Conservation (phyloP, 306 rosid genomes). For the Ceratonia siliqua region DNA sequence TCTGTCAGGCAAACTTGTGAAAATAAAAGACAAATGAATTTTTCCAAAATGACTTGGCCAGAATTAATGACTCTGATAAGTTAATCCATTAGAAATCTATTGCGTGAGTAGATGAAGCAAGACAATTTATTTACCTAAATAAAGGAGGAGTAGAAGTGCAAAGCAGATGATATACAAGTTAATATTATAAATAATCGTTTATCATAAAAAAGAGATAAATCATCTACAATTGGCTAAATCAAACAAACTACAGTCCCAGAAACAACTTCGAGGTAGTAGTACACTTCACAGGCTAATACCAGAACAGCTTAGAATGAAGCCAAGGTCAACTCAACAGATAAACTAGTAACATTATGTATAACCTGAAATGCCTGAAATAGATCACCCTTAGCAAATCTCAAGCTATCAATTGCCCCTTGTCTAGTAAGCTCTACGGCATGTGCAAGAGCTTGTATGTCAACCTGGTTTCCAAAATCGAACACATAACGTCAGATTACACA, state of each 20-base stretch:
- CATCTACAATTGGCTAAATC: background rate
- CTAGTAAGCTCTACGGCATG: conserved; percentile 98
- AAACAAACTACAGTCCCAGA: background rate
- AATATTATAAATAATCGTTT: background rate
- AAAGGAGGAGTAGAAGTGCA: background rate
- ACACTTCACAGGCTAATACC: conserved; percentile 1
- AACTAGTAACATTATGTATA: conserved; percentile 17
- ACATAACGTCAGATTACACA: conserved; percentile 22
- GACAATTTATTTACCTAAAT: background rate
- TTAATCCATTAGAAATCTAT: background rate
- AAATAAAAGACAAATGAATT: background rate
- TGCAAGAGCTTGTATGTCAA: conserved; percentile 97
- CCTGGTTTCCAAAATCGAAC: conserved; percentile 60
- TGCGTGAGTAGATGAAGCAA: background rate
- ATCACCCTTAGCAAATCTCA: conserved; percentile 95
- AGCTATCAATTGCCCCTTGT: conserved; percentile 97
- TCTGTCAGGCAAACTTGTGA: background rate
- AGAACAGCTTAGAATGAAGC: conserved; percentile 3
- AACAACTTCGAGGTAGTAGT: background rate
- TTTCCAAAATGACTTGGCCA: conserved; percentile 20
- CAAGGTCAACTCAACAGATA: conserved; percentile 1
- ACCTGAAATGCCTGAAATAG: conserved; percentile 96
- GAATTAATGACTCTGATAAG: background rate
- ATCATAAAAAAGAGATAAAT: background rate
- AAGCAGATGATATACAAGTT: background rate